phyloP scores from a whole-genome alignment of 208 protist species.

The Trypanosoma lewisi region DNA sequence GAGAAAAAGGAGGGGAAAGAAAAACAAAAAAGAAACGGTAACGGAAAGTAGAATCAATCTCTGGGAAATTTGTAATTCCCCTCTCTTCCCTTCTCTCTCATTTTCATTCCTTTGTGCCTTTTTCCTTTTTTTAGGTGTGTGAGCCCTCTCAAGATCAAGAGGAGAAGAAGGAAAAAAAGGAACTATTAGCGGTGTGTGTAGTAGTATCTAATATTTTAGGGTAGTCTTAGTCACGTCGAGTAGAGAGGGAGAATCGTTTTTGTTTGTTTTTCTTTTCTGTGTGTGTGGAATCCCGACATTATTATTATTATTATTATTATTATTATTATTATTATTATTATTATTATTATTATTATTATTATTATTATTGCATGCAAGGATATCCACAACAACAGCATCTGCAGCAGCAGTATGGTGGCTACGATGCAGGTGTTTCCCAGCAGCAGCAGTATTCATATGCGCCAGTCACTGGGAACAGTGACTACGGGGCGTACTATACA shows the following conservation, averaged over 20 bases:
- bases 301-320: no score
- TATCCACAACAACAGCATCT: slow-evolving; percentile 15
- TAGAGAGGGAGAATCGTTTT: no score
- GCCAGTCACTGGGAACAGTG: slow-evolving; percentile 2
- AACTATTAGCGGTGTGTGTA: not conserved
- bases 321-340: not conserved
- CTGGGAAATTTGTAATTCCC: no score
- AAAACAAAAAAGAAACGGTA: slow-evolving; percentile 1
- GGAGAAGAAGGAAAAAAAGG: not conserved
- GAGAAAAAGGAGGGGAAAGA: not conserved
- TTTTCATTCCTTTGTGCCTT: slow-evolving; percentile 1
- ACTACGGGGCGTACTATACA: slow-evolving; percentile 15
- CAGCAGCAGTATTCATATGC: slow-evolving; percentile 1
- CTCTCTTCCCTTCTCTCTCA: no score
- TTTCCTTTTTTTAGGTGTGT: slow-evolving; percentile 6
- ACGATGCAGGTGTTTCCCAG: not conserved
- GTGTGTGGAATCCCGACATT: no score
- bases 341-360: not conserved
- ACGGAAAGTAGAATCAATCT: no score
- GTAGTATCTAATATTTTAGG: no score
- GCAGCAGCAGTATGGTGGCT: slow-evolving; percentile 3
- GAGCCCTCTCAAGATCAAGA: not conserved
- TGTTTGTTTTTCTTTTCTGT: no score
- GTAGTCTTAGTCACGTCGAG: no score
- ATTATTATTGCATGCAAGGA: not conserved